phyloP scores from a whole-genome alignment of 2,329 filamentous ascomycete genomes.

The Neofusicoccum ribis region DNA sequence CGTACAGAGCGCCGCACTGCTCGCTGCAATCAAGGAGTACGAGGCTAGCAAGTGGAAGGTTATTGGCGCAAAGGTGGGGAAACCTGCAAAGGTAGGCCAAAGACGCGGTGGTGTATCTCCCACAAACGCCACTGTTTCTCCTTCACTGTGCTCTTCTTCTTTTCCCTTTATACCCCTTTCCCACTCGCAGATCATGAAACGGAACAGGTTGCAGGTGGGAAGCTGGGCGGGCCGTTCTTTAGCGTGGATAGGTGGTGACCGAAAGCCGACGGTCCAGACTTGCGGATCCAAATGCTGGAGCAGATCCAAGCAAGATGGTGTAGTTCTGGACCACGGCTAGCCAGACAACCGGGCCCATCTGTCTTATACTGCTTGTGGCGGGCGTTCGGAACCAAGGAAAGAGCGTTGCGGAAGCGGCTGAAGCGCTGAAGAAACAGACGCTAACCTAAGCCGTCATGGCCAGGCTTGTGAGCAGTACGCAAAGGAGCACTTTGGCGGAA shows the following conservation, averaged over 20 bases:
- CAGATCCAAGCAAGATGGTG: background rate
- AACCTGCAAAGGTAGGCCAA: conserved; percentile 81
- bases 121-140: conserved; percentile 5
- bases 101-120: conserved; percentile 4
- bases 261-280: background rate
- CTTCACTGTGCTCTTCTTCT: background rate
- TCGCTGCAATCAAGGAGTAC: conserved; percentile 97
- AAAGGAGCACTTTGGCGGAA: conserved; percentile 82
- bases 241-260: background rate
- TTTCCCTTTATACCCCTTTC: background rate
- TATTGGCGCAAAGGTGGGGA: conserved; percentile 94
- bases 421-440: conserved; percentile 10
- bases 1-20: conserved; percentile 66
- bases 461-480: conserved; percentile 90
- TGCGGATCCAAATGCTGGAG: background rate
- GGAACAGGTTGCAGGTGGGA: background rate
- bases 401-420: background rate
- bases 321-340: background rate
- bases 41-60: conserved; percentile 98
- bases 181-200: background rate
- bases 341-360: background rate
- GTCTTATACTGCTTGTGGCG: conserved; percentile 2
- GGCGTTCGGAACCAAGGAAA: background rate
- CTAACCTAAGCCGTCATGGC: conserved; percentile 17
- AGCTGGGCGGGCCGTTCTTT: background rate